phyloP scores from a whole-genome alignment of 176 grass and related monocot species.

The Avena insularis region DNA sequence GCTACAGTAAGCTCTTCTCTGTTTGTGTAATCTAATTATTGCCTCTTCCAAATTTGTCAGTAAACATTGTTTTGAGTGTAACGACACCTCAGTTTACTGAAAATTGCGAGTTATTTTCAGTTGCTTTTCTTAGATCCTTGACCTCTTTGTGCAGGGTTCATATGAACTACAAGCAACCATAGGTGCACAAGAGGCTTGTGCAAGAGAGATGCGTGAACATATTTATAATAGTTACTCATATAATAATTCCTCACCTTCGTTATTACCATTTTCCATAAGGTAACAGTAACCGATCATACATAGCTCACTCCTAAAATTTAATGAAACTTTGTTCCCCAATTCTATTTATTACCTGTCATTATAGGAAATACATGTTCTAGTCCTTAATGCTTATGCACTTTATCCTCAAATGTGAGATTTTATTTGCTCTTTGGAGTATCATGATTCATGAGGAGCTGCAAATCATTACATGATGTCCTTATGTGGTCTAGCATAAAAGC shows the following conservation, averaged over 20 bases:
- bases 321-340: conserved; percentile 29
- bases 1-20: conserved; percentile 46
- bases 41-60: conserved; percentile 16
- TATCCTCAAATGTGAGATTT: conserved; percentile 34
- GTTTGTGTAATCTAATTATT: conserved; percentile 33
- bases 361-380: conserved; percentile 13
- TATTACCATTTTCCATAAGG: conserved; percentile 74
- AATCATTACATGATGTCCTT: conserved; percentile 12
- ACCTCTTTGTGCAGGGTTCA: conserved; percentile 52
- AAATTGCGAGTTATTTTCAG: background rate
- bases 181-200: conserved; percentile 68
- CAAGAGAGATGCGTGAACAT: conserved; percentile 61
- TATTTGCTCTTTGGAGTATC: conserved; percentile 29
- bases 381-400: background rate
- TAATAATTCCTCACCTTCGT: conserved; percentile 72
- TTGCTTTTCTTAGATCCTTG: conserved; percentile 35
- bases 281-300: conserved; percentile 38
- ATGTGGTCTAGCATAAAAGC: background rate
- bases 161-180: conserved; percentile 68
- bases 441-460: background rate
- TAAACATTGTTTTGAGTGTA: conserved; percentile 15
- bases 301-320: conserved; percentile 27
- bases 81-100: background rate
- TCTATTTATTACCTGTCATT: conserved; percentile 34
- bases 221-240: conserved; percentile 87